These are phyloP conservation scores for Candida pini DNA, from an alignment of 805 yeast species.

Conservation along the genomic window DNA sequence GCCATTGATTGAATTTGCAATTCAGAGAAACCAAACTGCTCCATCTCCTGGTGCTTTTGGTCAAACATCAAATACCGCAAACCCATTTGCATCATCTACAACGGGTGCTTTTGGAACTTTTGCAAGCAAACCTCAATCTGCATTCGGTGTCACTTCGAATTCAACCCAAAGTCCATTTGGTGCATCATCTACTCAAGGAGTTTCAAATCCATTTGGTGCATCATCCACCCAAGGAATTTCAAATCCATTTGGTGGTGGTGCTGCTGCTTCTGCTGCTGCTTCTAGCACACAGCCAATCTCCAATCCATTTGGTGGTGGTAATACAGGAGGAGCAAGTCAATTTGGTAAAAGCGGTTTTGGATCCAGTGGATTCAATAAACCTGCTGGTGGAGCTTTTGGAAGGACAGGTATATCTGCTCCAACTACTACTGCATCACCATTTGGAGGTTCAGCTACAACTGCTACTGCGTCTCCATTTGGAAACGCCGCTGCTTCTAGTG, in stretches of 20 bases:
- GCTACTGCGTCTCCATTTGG: slow-evolving; percentile 13
- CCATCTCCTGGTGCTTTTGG: slow-evolving; percentile 1
- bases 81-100: neutral
- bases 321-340: slow-evolving; percentile 1
- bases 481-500: slow-evolving; percentile 4
- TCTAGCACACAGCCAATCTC: slow-evolving; percentile 5
- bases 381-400: slow-evolving; percentile 8
- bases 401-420: slow-evolving; percentile 9
- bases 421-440: slow-evolving; percentile 15
- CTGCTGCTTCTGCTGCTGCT: slow-evolving; percentile 1
- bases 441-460: slow-evolving; percentile 16
- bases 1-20: slow-evolving; percentile 30
- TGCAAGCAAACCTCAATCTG: too few relatives aligned
- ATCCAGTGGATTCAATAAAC: neutral
- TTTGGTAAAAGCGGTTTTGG: neutral
- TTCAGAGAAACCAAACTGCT: slow-evolving; percentile 8
- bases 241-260: neutral
- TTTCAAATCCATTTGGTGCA: slow-evolving; percentile 1
- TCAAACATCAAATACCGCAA: neutral
- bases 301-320: slow-evolving; percentile 7
- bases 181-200: neutral
- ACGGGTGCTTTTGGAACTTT: too few relatives aligned
- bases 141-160: too few relatives aligned
- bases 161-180: neutral
- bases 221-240: neutral